Base-by-base conservation (phyloP, 768 basidiomycete species). In the Phanerochaete carnosa region DNA sequence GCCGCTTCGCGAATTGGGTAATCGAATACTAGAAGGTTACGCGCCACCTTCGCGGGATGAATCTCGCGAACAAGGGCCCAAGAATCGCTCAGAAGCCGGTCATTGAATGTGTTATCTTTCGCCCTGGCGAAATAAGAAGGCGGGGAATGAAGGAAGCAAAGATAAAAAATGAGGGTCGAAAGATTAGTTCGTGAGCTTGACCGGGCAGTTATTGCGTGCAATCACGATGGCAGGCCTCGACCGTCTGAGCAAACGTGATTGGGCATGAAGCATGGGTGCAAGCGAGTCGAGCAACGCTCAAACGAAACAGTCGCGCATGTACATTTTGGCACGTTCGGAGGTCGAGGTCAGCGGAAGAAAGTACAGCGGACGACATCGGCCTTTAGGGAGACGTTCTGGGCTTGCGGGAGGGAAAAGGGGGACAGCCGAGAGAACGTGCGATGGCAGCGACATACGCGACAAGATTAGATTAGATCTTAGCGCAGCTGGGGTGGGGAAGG, bases 381-480 rank as follows among this genome's bases (percentile, higher is more conserved):
- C n/a, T n/a, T n/a, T n/a, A n/a, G n/a, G n/a, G n/a, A n/a, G n/a
- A n/a, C n/a, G 56, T 11, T 32, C 45, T 57, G 45, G 56, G 11
- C 56, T 49, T 57, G 4, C n/a, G 37, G 23, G 37, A 49, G 43
- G 19, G 28, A 33, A 33, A 33, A 30, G 55, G 56, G 56, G 56
- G 11, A 43, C 39, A 19, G 4, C 19, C 39, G 39, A 43, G 39
- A 19, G 50, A 59, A 59, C 58, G 58, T 59, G 58, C 58, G 58
- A 35, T 39, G 58, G 33, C 23, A 8, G 47, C 29, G 37, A 13
- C 53, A 28, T 12, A 43, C 19, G 39, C 39, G 59, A 61, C 56
- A 55, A 61, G 59, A 61, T 61, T 29, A 61, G 59, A 61, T 61
- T 47, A 61, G 59, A 61, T 61, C 50, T 26, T 32, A 12, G 22